These are phyloP conservation scores for Panicum hallii DNA, from an alignment of 202 grass and related monocot species.

Conservation along the genomic window DNA sequence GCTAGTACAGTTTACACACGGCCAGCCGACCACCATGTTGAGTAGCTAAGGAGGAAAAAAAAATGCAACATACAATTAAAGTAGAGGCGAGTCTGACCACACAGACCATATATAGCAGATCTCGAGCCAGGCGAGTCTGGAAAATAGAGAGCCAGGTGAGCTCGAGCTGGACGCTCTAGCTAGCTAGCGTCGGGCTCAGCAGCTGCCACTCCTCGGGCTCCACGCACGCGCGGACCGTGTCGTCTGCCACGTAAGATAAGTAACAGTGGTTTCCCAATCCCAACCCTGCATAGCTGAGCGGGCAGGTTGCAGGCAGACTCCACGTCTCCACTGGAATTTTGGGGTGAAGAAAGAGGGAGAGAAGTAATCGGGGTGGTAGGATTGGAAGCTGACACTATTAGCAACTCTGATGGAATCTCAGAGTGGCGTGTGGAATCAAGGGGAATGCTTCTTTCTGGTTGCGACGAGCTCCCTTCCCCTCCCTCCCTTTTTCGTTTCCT, in stretches of 20 bases:
- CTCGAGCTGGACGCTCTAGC: not conserved
- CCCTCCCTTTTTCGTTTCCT: not conserved
- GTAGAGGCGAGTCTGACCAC: too few relatives aligned
- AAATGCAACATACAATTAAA: too few relatives aligned
- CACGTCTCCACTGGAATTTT: not conserved
- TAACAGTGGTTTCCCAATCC: not conserved
- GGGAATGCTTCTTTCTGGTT: not conserved
- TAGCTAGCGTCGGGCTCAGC: too few relatives aligned
- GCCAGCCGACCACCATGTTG: too few relatives aligned
- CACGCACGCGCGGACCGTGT: slow-evolving; percentile 13
- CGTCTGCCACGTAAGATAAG: not conserved
- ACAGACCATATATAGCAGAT: not conserved
- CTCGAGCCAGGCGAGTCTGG: not conserved
- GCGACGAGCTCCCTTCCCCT: too few relatives aligned
- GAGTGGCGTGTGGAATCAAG: not conserved
- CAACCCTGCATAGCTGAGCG: too few relatives aligned
- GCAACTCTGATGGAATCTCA: not conserved
- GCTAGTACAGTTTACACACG: too few relatives aligned
- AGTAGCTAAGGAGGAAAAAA: too few relatives aligned
- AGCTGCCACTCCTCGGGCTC: slow-evolving; percentile 21
- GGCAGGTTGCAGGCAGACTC: not conserved
- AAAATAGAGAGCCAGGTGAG: not conserved
- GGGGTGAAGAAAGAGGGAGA: not conserved
- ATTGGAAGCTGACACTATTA: not conserved
- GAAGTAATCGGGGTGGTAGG: not conserved